These are phyloP conservation scores for Neostapfia colusana DNA, from an alignment of 176 grass and related monocot species.

Conservation along the genomic window DNA sequence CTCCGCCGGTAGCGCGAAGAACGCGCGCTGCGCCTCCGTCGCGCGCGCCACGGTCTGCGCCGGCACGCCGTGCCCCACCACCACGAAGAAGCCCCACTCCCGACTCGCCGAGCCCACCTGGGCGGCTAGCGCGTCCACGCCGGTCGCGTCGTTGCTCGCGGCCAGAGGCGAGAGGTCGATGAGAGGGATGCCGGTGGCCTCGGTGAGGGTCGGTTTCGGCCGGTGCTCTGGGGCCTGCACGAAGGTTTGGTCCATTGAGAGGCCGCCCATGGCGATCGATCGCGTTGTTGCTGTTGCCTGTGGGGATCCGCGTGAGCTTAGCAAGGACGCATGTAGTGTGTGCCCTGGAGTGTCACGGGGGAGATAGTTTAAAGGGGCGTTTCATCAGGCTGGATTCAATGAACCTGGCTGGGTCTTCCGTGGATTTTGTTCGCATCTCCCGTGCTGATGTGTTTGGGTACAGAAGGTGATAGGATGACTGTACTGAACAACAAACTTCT, in stretches of 20 bases:
- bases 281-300: not conserved
- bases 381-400: conserved; percentile 6
- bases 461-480: not conserved
- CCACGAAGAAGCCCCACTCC: conserved; percentile 93
- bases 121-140: conserved; percentile 34
- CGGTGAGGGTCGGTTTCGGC: conserved; percentile 36
- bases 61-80: conserved; percentile 67
- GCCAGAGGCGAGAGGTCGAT: conserved; percentile 71
- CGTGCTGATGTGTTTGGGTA: conserved; percentile 3
- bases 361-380: not conserved
- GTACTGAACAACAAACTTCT: not conserved
- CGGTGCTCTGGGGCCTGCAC: conserved; percentile 84
- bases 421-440: not conserved
- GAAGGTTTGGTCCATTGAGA: conserved; percentile 66
- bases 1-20: conserved; percentile 58
- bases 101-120: conserved; percentile 64
- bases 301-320: not conserved
- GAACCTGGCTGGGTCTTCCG: conserved; percentile 46
- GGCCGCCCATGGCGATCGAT: conserved; percentile 40
- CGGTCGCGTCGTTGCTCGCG: not conserved
- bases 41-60: conserved; percentile 38
- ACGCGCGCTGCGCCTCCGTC: conserved; percentile 45
- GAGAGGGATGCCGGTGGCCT: conserved; percentile 59
- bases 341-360: not conserved
- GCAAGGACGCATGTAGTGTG: not conserved